phyloP scores from a whole-genome alignment of 495 filamentous ascomycete species.

The Letharia lupina region DNA sequence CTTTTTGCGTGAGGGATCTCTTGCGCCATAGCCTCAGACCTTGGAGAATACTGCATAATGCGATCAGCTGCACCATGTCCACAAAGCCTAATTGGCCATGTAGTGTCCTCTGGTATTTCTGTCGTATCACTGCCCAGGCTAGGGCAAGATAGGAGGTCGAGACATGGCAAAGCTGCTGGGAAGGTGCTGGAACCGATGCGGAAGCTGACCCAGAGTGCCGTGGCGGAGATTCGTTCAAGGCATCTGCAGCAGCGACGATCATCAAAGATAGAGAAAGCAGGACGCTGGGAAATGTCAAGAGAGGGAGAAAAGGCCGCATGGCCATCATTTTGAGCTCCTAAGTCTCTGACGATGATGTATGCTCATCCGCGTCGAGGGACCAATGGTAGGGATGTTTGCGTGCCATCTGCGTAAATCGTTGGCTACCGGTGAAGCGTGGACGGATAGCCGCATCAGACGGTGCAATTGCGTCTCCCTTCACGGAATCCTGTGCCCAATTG shows the following conservation, averaged over 20 bases:
- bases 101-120: conserved; percentile 9
- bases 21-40: conserved; percentile 16
- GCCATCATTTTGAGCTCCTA: conserved; percentile 3
- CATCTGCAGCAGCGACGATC: conserved; percentile 8
- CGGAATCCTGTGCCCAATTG: neutral
- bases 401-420: conserved; percentile 19
- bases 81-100: conserved; percentile 10
- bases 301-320: neutral
- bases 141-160: neutral
- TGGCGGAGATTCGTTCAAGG: neutral
- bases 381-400: conserved; percentile 12
- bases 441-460: conserved; percentile 8
- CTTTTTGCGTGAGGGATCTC: conserved; percentile 2
- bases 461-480: neutral
- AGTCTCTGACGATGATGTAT: conserved; percentile 1
- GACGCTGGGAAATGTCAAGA: neutral
- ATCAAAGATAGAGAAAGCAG: conserved; percentile 5
- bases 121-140: neutral
- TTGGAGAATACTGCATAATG: conserved; percentile 16
- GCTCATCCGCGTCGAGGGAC: conserved; percentile 7
- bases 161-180: conserved; percentile 10
- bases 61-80: conserved; percentile 22
- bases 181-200: neutral
- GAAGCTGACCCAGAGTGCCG: neutral
- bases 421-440: conserved; percentile 10